Percentiles rank a stretch among this genome's conserved stretches.
phyloP scores from a whole-genome alignment of 768 basidiomycete genomes.

The Fibroporia radiculosa region DNA sequence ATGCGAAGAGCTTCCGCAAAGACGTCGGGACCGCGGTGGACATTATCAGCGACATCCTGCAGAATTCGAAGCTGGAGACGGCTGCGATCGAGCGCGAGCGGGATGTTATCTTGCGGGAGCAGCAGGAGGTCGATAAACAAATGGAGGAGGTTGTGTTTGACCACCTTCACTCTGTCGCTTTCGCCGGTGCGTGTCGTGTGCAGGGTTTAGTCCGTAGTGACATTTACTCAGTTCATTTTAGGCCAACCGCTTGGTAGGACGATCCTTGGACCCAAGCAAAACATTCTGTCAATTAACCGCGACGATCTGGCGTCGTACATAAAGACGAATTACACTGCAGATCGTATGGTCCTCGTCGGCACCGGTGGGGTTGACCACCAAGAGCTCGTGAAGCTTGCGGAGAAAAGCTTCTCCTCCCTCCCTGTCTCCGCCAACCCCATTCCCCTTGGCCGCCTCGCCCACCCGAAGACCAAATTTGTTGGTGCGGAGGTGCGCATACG shows the following conservation, averaged over 20 bases:
- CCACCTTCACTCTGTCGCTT: conserved; percentile 94
- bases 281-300: conserved; percentile 92
- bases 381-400: conserved; percentile 89
- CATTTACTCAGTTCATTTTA: conserved; percentile 22
- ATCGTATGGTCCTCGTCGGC: conserved; percentile 98
- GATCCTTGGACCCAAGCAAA: conserved; percentile 92
- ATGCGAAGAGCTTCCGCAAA: conserved; percentile 96
- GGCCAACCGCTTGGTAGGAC: conserved; percentile 94
- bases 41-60: conserved; percentile 96
- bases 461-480: conserved; percentile 74
- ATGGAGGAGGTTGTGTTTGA: conserved; percentile 98
- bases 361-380: conserved; percentile 91
- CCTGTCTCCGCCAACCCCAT: conserved; percentile 85
- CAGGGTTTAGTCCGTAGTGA: background rate
- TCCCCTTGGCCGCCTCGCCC: conserved; percentile 73
- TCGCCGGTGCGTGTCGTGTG: conserved; percentile 68
- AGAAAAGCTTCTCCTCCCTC: conserved; percentile 86
- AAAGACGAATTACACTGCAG: conserved; percentile 95
- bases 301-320: conserved; percentile 88
- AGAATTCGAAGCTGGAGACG: conserved; percentile 89
- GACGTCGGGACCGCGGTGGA: conserved; percentile 88
- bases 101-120: conserved; percentile 93
- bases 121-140: conserved; percentile 99
- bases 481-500: conserved; percentile 95
- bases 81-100: conserved; percentile 90